Conservation (phyloP, 2,329 filamentous ascomycete genomes). For the Xenoacremonium recifei region DNA sequence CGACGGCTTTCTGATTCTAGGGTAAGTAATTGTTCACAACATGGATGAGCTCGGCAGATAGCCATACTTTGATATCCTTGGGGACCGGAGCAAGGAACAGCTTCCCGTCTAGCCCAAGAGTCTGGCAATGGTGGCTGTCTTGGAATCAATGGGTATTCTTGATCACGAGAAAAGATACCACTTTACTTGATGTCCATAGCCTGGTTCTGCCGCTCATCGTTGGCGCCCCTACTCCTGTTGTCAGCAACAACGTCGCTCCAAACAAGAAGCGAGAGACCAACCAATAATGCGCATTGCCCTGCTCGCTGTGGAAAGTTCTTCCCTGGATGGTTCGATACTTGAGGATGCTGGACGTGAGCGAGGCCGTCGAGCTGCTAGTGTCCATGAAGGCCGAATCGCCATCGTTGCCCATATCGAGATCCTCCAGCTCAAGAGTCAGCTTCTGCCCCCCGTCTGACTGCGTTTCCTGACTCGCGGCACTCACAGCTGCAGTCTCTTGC, state of each 20-base stretch:
- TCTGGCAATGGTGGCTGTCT: slow-evolving; percentile 3
- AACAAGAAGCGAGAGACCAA: background rate
- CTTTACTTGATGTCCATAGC: slow-evolving; percentile 4
- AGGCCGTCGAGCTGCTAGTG: too few relatives aligned
- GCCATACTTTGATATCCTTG: background rate
- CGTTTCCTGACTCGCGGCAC: too few relatives aligned
- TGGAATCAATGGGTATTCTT: background rate
- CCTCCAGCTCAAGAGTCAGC: too few relatives aligned
- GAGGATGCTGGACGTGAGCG: slow-evolving; percentile 9
- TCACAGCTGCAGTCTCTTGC: too few relatives aligned
- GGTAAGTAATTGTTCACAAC: background rate
- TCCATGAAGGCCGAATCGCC: too few relatives aligned
- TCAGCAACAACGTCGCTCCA: background rate
- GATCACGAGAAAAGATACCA: too few relatives aligned
- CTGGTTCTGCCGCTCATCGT: slow-evolving; percentile 4
- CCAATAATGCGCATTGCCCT: slow-evolving; percentile 12
- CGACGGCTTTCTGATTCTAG: slow-evolving; percentile 35
- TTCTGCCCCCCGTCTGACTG: too few relatives aligned
- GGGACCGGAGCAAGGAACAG: slow-evolving; percentile 4
- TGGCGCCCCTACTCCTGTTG: background rate
- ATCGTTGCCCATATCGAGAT: too few relatives aligned
- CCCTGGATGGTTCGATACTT: slow-evolving; percentile 13
- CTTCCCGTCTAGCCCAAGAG: slow-evolving; percentile 4
- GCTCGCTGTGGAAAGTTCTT: slow-evolving; percentile 10
- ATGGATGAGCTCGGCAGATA: too few relatives aligned